Evolutionary conservation across 1,284 basidiomycete genomes (phyloP).

Genomic region (Cutaneotrichosporon sp.): DNA sequence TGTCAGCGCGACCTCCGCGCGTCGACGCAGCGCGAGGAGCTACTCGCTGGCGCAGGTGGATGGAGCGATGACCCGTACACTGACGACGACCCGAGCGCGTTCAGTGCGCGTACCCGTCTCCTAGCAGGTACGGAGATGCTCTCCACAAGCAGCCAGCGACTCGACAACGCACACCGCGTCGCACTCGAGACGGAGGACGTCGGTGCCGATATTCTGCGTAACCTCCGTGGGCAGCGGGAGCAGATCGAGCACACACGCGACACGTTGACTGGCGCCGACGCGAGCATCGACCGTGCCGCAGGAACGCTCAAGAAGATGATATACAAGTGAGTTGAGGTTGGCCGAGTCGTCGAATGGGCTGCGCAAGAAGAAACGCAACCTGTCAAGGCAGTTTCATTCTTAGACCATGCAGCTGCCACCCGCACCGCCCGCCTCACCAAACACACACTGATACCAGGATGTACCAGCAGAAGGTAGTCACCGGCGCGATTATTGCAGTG

Average conservation of each 20-base stretch:
- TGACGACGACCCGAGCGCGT: conserved; percentile 49
- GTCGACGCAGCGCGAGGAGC: conserved; percentile 54
- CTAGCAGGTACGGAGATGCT: conserved; percentile 71
- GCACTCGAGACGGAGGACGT: conserved; percentile 96
- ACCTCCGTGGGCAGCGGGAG: conserved; percentile 83
- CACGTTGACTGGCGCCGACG: conserved; percentile 59
- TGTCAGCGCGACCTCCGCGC: conserved; percentile 54
- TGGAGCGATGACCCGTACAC: conserved; percentile 70
- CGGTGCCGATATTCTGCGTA: conserved; percentile 86
- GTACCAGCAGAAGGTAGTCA: conserved; percentile 55
- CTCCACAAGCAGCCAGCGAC: conserved; percentile 72
- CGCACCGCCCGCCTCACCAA: background rate
- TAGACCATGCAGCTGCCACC: background rate
- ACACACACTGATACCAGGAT: conserved; percentile 37
- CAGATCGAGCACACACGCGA: conserved; percentile 93
- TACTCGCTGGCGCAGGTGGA: conserved; percentile 59
- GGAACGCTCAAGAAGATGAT: conserved; percentile 64
- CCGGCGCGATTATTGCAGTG: conserved; percentile 52
- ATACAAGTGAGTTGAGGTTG: conserved; percentile 53
- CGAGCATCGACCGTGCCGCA: conserved; percentile 60
- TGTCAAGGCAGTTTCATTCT: too few relatives aligned
- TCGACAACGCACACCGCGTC: conserved; percentile 87
- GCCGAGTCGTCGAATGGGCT: background rate
- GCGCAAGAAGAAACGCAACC: background rate
- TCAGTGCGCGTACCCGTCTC: conserved; percentile 66